A percentile compares a stretch with the other conserved stretches of the same genome.
Evolutionary conservation across 139 green algal genomes (phyloP).

Genomic region (Coelastrella sp.): DNA sequence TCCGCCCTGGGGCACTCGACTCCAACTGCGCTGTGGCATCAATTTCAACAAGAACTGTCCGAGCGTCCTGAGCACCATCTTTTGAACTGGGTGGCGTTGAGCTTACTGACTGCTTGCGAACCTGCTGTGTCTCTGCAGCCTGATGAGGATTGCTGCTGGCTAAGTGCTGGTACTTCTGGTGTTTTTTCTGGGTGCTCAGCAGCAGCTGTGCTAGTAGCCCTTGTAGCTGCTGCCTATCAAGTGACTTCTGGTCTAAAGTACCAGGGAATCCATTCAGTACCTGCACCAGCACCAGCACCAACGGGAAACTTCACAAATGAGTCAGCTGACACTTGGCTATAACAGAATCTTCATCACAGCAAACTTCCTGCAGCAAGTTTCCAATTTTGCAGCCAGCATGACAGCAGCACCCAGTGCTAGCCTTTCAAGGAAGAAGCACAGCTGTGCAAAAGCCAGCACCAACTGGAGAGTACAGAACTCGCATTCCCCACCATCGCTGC

Average conservation of each 20-base stretch:
- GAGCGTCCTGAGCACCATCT: background rate
- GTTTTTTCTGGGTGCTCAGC: background rate
- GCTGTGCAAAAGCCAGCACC: no score
- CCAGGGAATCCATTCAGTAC: conserved; percentile 4
- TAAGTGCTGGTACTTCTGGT: no score
- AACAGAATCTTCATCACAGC: no score
- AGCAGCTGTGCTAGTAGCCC: conserved; percentile 11
- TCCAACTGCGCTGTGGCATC: background rate
- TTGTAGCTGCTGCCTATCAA: conserved; percentile 12
- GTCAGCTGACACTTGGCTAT: no score
- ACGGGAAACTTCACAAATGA: no score
- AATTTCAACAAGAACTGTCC: background rate
- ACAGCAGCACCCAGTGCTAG: no score
- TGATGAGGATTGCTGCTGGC: no score
- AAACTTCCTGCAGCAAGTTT: no score
- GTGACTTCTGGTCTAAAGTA: background rate
- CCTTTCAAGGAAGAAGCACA: no score
- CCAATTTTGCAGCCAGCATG: no score
- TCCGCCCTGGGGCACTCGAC: background rate
- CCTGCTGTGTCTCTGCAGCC: background rate
- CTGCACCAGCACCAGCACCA: conserved; percentile 3
- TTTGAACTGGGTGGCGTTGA: background rate
- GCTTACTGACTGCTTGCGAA: background rate
- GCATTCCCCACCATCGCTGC: background rate
- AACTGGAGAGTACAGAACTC: no score